Conservation (phyloP, 257 asterid species). For the Pogostemon cablin region DNA sequence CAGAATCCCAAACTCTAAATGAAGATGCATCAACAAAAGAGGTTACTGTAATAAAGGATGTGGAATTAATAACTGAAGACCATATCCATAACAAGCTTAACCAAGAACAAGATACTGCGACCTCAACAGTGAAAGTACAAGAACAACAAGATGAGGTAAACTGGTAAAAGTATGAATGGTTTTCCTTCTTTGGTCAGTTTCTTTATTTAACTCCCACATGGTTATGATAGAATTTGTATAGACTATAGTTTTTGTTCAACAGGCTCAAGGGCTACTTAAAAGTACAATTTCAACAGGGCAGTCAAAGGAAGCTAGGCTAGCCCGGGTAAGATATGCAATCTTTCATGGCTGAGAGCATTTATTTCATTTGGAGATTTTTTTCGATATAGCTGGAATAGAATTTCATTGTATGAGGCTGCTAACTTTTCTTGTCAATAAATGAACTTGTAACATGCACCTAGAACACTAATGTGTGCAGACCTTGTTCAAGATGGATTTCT, state of each 20-base stretch:
- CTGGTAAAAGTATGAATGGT: constrained; percentile 57
- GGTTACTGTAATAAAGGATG: constrained; percentile 45
- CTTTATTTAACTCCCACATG: constrained; percentile 29
- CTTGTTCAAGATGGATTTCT: constrained; percentile 14
- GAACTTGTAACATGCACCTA: constrained; percentile 24
- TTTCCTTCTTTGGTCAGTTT: constrained; percentile 23
- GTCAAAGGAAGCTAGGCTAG: constrained; percentile 98
- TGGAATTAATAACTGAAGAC: constrained; percentile 48
- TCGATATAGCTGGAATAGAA: constrained; percentile 3
- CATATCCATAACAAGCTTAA: constrained; percentile 51
- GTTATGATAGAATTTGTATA: constrained; percentile 31
- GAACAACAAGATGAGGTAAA: constrained; percentile 95
- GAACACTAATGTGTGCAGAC: not conserved
- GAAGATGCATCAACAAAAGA: constrained; percentile 46
- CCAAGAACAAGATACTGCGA: constrained; percentile 51
- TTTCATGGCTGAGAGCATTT: constrained; percentile 28
- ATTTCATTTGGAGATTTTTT: constrained; percentile 16
- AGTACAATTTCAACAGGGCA: constrained; percentile 86
- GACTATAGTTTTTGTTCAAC: constrained; percentile 43
- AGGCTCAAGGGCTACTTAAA: constrained; percentile 98
- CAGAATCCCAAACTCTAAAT: constrained; percentile 46
- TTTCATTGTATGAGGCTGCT: not conserved
- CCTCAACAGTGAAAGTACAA: constrained; percentile 64
- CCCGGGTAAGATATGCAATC: constrained; percentile 64
- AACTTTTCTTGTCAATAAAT: constrained; percentile 17